Conservation (phyloP, 2,329 filamentous ascomycete species). For the Ceratocystis albifundus region DNA sequence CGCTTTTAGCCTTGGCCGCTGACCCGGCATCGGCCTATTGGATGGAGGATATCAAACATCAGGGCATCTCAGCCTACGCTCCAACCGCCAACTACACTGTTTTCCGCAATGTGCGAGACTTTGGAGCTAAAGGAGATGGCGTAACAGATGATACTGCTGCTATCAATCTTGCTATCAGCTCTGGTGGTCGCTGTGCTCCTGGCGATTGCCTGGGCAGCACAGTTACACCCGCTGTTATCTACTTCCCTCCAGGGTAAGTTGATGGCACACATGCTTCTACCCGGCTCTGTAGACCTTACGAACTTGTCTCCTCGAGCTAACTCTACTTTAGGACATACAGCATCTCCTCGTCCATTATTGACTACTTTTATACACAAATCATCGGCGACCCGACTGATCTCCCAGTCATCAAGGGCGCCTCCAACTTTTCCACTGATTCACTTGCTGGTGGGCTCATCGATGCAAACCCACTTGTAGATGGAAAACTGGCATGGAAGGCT, state of each 20-base stretch:
- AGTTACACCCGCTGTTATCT: constrained; percentile 32
- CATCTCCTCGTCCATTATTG: constrained; percentile 57
- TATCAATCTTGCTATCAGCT: constrained; percentile 31
- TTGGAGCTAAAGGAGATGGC: constrained; percentile 34
- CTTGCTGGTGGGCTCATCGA: constrained; percentile 36
- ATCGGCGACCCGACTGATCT: constrained; percentile 55
- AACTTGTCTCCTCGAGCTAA: neutral
- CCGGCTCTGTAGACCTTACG: neutral
- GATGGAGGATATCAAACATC: constrained; percentile 38
- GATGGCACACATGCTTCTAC: neutral
- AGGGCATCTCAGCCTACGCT: constrained; percentile 39
- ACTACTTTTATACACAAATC: constrained; percentile 70
- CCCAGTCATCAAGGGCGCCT: constrained; percentile 44
- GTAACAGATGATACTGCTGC: constrained; percentile 31
- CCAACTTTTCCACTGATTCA: constrained; percentile 34
- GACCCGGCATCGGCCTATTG: constrained; percentile 28
- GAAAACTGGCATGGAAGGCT: constrained; percentile 38
- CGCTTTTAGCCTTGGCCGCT: neutral
- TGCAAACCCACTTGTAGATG: constrained; percentile 36
- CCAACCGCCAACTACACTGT: constrained; percentile 33
- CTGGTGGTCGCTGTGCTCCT: constrained; percentile 35
- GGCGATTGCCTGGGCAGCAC: constrained; percentile 27
- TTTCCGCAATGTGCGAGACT: constrained; percentile 40
- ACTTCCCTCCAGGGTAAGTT: constrained; percentile 32
- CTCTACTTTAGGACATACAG: constrained; percentile 47